Conservation (phyloP, 345 rosid genomes). For the Hibiscus mutabilis region DNA sequence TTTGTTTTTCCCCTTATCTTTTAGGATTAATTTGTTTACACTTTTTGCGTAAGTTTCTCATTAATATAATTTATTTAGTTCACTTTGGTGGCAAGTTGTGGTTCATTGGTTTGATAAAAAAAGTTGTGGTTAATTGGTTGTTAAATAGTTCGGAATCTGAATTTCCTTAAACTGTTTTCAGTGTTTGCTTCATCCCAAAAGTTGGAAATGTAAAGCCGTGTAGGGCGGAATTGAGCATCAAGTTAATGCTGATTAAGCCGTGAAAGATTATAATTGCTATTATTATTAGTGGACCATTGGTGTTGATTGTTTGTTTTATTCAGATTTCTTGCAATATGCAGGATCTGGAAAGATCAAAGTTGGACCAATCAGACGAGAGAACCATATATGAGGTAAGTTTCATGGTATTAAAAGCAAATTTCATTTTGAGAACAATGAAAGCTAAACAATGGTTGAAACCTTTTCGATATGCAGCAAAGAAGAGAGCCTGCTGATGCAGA, state of each 20-base stretch:
- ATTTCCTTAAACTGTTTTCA: neutral
- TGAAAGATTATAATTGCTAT: neutral
- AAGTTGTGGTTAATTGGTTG: neutral
- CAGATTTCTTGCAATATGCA: conserved; percentile 15
- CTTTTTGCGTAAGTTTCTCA: neutral
- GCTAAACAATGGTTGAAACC: conserved; percentile 26
- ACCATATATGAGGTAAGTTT: conserved; percentile 69
- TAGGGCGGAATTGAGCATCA: neutral
- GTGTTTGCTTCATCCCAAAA: neutral
- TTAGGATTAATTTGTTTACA: too few relatives aligned
- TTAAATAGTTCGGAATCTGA: neutral
- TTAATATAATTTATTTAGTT: neutral
- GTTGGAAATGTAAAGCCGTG: neutral
- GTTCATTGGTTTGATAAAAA: neutral
- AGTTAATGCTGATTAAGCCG: neutral
- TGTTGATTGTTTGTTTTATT: neutral
- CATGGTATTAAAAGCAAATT: neutral
- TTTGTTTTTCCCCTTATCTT: too few relatives aligned
- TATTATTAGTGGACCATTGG: neutral
- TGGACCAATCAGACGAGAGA: conserved; percentile 68
- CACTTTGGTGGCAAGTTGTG: neutral
- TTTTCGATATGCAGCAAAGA: conserved; percentile 67
- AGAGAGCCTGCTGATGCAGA: conserved; percentile 56
- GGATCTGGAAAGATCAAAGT: conserved; percentile 60
- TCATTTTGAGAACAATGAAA: neutral